Conservation (phyloP, 192 early-diverging fungal species). For the Radiomyces spectabilis region DNA sequence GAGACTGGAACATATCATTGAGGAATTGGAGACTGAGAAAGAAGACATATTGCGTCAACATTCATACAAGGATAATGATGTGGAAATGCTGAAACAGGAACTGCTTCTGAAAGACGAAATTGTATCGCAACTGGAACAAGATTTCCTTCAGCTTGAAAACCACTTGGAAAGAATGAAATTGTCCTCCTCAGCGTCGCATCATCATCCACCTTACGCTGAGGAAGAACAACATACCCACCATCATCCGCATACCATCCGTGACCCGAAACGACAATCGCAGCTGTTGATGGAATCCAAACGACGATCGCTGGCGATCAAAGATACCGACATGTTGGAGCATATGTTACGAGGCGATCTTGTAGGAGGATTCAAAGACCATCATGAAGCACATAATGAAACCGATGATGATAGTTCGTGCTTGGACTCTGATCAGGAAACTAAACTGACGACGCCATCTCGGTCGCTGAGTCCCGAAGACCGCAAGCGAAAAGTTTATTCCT, state of each 20-base stretch:
- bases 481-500: no score
- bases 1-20: conserved; percentile 21
- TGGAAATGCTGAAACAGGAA: conserved; percentile 30
- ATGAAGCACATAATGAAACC: background rate
- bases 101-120: conserved; percentile 28
- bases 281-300: conserved; percentile 31
- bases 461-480: no score
- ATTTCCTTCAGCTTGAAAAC: conserved; percentile 26
- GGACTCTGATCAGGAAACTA: no score
- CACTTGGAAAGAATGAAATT: conserved; percentile 14
- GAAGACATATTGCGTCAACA: conserved; percentile 14
- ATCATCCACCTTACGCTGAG: no score
- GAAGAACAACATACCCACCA: no score
- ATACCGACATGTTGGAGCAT: conserved; percentile 22
- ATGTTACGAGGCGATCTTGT: conserved; percentile 30
- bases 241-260: conserved; percentile 1
- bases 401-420: no score
- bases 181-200: background rate
- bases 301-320: conserved; percentile 22
- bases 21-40: conserved; percentile 25
- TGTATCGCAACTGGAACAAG: conserved; percentile 29
- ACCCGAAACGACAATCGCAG: conserved; percentile 26
- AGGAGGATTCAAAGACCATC: background rate
- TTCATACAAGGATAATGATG: conserved; percentile 22
- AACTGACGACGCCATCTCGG: no score